Percentiles rank a stretch among this genome's conserved stretches.
These are phyloP conservation scores for Pyricularia sp. DNA, from an alignment of 2,329 filamentous ascomycete genomes.

Conservation along the genomic window DNA sequence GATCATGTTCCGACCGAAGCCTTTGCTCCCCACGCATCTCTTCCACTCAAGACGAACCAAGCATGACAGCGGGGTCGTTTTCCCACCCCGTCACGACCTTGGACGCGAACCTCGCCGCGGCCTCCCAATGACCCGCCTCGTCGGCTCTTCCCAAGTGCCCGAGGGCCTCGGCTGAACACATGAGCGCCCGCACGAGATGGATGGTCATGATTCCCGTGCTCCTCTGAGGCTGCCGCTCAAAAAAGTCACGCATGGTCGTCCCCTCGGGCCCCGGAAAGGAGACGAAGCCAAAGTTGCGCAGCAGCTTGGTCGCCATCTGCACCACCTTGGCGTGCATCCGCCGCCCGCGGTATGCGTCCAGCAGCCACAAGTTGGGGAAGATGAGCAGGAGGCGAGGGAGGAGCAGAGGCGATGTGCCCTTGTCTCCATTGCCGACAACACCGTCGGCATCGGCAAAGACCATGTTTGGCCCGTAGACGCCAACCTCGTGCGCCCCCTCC, in stretches of 20 bases:
- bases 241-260: background rate
- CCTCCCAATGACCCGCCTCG: slow-evolving; percentile 16
- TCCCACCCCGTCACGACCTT: slow-evolving; percentile 22
- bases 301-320: slow-evolving; percentile 17
- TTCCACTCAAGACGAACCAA: background rate
- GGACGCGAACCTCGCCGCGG: slow-evolving; percentile 20
- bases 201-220: slow-evolving; percentile 19
- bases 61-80: slow-evolving; percentile 11
- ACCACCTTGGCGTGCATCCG: slow-evolving; percentile 23
- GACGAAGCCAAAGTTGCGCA: slow-evolving; percentile 24
- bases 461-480: slow-evolving; percentile 18
- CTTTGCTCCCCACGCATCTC: too few relatives aligned
- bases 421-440: background rate
- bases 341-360: slow-evolving; percentile 20
- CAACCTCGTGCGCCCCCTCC: slow-evolving; percentile 21
- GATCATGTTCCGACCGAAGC: too few relatives aligned
- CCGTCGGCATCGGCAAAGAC: slow-evolving; percentile 15
- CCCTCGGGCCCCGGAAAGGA: slow-evolving; percentile 10
- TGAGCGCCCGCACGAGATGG: slow-evolving; percentile 23
- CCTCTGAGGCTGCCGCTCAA: background rate
- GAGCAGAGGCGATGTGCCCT: background rate
- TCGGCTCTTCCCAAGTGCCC: slow-evolving; percentile 16
- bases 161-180: slow-evolving; percentile 20
- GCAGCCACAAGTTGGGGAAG: slow-evolving; percentile 25
- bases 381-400: slow-evolving; percentile 24